Evolutionary conservation across 164 flowering plant genomes (phyloP).

Genomic region (Magnolia sinica): DNA sequence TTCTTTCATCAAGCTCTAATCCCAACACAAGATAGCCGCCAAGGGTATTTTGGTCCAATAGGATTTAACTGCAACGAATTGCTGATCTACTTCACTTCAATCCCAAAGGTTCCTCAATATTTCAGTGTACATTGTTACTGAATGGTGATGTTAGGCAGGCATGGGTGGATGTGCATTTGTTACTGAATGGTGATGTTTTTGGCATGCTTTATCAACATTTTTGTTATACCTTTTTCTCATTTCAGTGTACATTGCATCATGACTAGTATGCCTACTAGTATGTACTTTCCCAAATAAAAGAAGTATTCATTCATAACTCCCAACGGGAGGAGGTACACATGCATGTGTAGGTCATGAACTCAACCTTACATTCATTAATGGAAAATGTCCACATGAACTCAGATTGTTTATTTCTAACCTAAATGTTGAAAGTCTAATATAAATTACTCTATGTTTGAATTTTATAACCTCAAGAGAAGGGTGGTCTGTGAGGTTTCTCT

Average conservation of each 20-base stretch:
- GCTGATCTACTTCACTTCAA: conserved; percentile 19
- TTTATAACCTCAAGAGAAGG: too few species aligned
- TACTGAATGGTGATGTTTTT: too few species aligned
- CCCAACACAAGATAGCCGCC: conserved; percentile 23
- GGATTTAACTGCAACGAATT: conserved; percentile 24
- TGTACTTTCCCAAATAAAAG: neutral
- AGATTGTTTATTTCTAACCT: too few species aligned
- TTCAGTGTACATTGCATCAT: too few species aligned
- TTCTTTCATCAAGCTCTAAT: conserved; percentile 26
- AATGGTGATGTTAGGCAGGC: too few species aligned
- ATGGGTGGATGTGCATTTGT: too few species aligned
- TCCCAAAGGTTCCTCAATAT: conserved; percentile 22
- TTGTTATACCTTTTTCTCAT: too few species aligned
- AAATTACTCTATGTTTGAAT: too few species aligned
- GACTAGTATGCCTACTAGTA: neutral
- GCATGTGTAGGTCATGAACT: neutral
- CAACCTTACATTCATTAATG: neutral
- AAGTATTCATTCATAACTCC: neutral
- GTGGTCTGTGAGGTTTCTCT: too few species aligned
- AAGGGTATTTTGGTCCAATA: conserved; percentile 29
- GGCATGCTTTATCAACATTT: too few species aligned
- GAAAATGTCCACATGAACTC: neutral
- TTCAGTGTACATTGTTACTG: neutral
- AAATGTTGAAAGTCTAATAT: too few species aligned
- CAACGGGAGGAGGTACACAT: neutral